Conservation (phyloP, 768 basidiomycete genomes). For the Trametes gibbosa region DNA sequence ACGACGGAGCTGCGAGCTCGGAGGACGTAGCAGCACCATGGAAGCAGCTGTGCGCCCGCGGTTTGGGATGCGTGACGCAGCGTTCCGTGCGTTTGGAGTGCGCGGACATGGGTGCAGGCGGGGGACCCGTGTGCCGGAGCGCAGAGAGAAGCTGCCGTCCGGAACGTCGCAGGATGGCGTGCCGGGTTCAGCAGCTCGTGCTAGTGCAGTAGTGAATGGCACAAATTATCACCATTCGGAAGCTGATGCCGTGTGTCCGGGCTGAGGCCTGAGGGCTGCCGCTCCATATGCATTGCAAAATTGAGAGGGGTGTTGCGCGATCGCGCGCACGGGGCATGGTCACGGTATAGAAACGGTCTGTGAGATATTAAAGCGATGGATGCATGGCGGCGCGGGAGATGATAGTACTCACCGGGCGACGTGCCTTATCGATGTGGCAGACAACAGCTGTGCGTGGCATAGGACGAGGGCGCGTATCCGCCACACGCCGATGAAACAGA, state of each 20-base stretch:
- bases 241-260: background rate
- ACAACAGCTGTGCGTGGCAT: background rate
- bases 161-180: background rate
- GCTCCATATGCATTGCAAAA: background rate
- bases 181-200: too few relatives aligned
- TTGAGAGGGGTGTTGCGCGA: background rate
- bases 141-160: background rate
- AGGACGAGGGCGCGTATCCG: background rate
- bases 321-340: background rate
- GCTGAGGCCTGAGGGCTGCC: too few relatives aligned
- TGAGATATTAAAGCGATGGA: constrained; percentile 3
- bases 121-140: background rate
- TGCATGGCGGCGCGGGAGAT: background rate
- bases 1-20: background rate
- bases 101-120: constrained; percentile 11
- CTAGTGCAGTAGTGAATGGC: too few relatives aligned
- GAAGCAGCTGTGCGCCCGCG: background rate
- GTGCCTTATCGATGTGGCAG: constrained; percentile 14
- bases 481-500: constrained; percentile 5
- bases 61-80: background rate
- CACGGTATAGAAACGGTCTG: background rate
- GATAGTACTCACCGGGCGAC: background rate
- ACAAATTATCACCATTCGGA: background rate
- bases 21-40: constrained; percentile 2
- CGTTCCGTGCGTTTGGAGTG: constrained; percentile 1